Percentiles rank a stretch among this genome's conserved stretches.
These are phyloP conservation scores for Pyrenophora seminiperda DNA, from an alignment of 2,329 filamentous ascomycete species.

Conservation along the genomic window DNA sequence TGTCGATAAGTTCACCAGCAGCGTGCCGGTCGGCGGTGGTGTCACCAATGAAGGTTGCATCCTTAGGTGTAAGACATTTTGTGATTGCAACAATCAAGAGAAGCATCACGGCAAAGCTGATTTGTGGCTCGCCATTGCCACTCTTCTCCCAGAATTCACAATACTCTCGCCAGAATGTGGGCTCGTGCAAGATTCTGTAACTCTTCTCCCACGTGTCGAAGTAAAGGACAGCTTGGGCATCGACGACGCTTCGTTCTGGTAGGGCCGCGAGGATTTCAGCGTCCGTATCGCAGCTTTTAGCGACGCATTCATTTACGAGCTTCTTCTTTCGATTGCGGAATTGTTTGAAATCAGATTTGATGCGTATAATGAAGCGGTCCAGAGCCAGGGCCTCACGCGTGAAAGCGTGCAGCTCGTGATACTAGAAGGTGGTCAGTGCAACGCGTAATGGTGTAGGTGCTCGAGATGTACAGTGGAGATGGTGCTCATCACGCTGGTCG, in stretches of 20 bases:
- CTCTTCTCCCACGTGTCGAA: conserved; percentile 57
- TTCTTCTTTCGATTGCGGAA: conserved; percentile 40
- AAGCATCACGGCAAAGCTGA: conserved; percentile 49
- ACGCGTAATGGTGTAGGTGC: not conserved
- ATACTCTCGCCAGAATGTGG: conserved; percentile 60
- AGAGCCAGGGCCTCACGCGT: conserved; percentile 38
- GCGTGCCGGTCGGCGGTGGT: conserved; percentile 50
- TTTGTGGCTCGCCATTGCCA: conserved; percentile 28
- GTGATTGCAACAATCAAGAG: conserved; percentile 49
- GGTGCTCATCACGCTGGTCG: conserved; percentile 48
- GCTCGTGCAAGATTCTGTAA: conserved; percentile 60
- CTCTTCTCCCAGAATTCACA: conserved; percentile 51
- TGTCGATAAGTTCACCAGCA: conserved; percentile 47
- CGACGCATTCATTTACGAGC: conserved; percentile 26
- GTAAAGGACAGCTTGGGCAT: conserved; percentile 55
- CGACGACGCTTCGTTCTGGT: conserved; percentile 46
- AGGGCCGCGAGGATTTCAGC: conserved; percentile 46
- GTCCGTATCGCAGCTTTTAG: conserved; percentile 26
- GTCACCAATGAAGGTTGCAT: conserved; percentile 50
- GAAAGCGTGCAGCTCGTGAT: conserved; percentile 45
- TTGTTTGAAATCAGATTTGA: conserved; percentile 42
- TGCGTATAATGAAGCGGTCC: conserved; percentile 36
- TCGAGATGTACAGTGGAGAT: conserved; percentile 39
- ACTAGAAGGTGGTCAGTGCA: conserved; percentile 28
- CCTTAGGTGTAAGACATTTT: conserved; percentile 42